Conservation (phyloP, 495 filamentous ascomycete genomes). For the Aspergillus saccharolyticus region DNA sequence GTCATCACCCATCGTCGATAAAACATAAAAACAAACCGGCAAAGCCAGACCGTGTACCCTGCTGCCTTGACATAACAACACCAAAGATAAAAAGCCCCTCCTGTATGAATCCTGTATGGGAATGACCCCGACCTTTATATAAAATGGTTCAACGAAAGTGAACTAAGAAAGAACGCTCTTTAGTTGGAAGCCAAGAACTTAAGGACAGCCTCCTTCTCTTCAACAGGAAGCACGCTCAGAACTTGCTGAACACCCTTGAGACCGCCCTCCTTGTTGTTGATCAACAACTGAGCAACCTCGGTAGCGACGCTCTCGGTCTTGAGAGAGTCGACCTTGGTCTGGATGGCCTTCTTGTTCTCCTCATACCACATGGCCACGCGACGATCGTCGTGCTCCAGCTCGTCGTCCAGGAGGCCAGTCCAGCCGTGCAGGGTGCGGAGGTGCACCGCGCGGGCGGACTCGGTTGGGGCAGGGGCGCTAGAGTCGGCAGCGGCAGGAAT, state of each 20-base stretch:
- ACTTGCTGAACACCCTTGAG: constrained; percentile 84
- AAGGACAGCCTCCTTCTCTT: constrained; percentile 80
- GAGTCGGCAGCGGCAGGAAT: constrained; percentile 25
- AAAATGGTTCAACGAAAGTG: not conserved
- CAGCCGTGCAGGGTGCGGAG: constrained; percentile 70
- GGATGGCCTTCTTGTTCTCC: constrained; percentile 79
- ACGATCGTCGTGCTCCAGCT: constrained; percentile 69
- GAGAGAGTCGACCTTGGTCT: constrained; percentile 71
- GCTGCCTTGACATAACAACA: constrained; percentile 7
- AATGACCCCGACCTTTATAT: constrained; percentile 4
- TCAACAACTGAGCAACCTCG: constrained; percentile 74
- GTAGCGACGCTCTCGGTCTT: constrained; percentile 70
- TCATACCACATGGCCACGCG: constrained; percentile 95
- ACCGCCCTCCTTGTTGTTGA: constrained; percentile 68
- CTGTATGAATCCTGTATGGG: too few relatives aligned
- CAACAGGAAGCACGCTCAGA: constrained; percentile 76
- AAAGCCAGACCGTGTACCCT: constrained; percentile 12
- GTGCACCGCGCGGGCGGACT: constrained; percentile 53
- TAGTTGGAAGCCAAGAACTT: constrained; percentile 57
- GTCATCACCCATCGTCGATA: not conserved
- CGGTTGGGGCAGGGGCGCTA: constrained; percentile 22
- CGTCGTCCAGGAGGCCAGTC: constrained; percentile 59
- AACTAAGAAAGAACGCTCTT: too few relatives aligned
- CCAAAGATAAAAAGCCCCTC: not conserved
- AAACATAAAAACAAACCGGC: not conserved